These are phyloP conservation scores for Tolypocladium paradoxum DNA, from an alignment of 2,329 filamentous ascomycete genomes.

Conservation along the genomic window DNA sequence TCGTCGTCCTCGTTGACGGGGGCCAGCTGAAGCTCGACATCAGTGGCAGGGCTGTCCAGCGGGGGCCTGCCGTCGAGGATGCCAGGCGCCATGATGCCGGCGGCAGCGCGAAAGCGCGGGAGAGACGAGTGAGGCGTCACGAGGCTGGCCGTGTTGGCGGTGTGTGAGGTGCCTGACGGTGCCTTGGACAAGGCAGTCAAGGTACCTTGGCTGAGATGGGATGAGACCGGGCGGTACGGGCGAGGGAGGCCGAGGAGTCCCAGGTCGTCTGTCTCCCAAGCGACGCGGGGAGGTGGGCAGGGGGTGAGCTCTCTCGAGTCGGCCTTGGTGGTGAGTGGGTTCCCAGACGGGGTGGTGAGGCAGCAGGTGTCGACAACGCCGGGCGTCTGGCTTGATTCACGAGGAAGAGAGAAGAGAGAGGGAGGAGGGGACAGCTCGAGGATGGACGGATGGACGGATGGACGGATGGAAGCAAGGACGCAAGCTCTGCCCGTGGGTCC, in stretches of 20 bases:
- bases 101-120: neutral
- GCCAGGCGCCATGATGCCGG: constrained; percentile 10
- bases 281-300: neutral
- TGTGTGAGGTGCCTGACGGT: neutral
- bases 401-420: neutral
- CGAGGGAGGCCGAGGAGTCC: neutral
- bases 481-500: neutral
- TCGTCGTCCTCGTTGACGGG: constrained; percentile 14
- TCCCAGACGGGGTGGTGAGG: neutral
- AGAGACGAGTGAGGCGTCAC: neutral
- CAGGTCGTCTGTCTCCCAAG: neutral
- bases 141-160: neutral
- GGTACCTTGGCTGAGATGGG: neutral
- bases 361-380: neutral
- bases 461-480: neutral
- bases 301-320: neutral
- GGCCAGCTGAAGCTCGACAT: constrained; percentile 9
- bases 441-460: too few relatives aligned
- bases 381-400: neutral
- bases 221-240: neutral
- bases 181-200: neutral
- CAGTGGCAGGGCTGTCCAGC: neutral
- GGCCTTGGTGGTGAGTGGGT: neutral
- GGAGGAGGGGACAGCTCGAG: neutral
- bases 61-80: constrained; percentile 5